Percentiles rank a stretch among this genome's conserved stretches.
phyloP scores from a whole-genome alignment of 768 basidiomycete species.

The Dioszegia hungarica region DNA sequence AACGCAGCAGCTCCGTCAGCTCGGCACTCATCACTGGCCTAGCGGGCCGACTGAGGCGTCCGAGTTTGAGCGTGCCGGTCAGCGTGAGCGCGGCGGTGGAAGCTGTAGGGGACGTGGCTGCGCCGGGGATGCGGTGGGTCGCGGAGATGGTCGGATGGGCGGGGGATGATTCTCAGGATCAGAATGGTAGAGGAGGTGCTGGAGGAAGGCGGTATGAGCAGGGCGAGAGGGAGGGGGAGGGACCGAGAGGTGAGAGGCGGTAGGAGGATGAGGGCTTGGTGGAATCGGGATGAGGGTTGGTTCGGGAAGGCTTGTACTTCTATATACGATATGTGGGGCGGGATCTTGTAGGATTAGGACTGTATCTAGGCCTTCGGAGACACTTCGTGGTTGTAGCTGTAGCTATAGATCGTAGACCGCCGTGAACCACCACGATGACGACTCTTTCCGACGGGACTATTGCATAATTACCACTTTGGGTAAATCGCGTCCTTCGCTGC shows the following conservation, averaged over 20 bases:
- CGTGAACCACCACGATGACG: too few relatives aligned
- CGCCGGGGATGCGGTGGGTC: constrained; percentile 9
- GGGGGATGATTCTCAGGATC: neutral
- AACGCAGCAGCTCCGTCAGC: neutral
- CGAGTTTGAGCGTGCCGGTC: neutral
- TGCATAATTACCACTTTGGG: constrained; percentile 5
- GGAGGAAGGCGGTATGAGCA: neutral
- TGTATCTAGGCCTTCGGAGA: too few relatives aligned
- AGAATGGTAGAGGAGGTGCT: neutral
- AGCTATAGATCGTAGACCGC: too few relatives aligned
- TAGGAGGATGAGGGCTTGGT: neutral
- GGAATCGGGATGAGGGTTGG: neutral
- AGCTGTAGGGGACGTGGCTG: neutral
- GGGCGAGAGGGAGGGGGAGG: neutral
- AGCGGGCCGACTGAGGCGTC: neutral
- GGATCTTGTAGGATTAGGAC: too few relatives aligned
- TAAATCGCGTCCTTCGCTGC: neutral
- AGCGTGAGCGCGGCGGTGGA: neutral
- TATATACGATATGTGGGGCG: too few relatives aligned
- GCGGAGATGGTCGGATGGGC: constrained; percentile 20
- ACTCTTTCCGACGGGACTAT: too few relatives aligned
- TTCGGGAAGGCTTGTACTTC: neutral
- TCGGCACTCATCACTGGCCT: neutral
- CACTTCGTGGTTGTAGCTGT: neutral
- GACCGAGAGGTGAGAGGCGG: neutral